phyloP scores from a whole-genome alignment of 2,329 filamentous ascomycete species.

The Thelonectria discophora region DNA sequence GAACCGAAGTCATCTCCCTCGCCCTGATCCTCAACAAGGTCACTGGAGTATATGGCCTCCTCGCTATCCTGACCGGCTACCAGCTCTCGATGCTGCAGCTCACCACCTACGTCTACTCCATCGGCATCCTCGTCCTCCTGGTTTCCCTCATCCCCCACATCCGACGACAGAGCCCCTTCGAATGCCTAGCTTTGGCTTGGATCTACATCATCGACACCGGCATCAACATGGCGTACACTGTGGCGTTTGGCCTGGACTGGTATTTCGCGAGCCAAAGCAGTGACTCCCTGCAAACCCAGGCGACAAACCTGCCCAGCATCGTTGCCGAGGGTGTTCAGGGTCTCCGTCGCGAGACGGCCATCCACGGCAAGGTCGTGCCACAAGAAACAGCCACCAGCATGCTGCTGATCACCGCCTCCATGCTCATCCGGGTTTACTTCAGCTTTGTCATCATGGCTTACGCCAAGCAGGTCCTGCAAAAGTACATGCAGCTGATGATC shows the following conservation, averaged over 20 bases:
- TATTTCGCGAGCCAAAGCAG: conserved; percentile 73
- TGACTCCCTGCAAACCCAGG: conserved; percentile 46
- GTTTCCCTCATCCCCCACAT: conserved; percentile 81
- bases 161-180: conserved; percentile 78
- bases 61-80: conserved; percentile 88
- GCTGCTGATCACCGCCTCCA: conserved; percentile 76
- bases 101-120: conserved; percentile 90
- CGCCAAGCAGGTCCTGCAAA: conserved; percentile 78
- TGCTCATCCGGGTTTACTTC: conserved; percentile 82
- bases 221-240: conserved; percentile 84
- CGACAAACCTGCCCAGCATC: conserved; percentile 39
- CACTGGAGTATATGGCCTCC: conserved; percentile 87
- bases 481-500: conserved; percentile 60
- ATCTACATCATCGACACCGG: conserved; percentile 84
- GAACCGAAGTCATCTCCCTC: conserved; percentile 84
- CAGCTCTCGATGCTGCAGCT: conserved; percentile 83
- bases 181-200: conserved; percentile 84
- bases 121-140: conserved; percentile 73
- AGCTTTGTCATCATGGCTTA: conserved; percentile 84
- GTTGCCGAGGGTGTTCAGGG: conserved; percentile 48
- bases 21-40: conserved; percentile 91
- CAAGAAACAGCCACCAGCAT: conserved; percentile 79
- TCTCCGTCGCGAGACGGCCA: conserved; percentile 45
- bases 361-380: conserved; percentile 50
- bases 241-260: conserved; percentile 84